Conservation (phyloP, 352 stramenopile species). For the Plasmopara viticola region DNA sequence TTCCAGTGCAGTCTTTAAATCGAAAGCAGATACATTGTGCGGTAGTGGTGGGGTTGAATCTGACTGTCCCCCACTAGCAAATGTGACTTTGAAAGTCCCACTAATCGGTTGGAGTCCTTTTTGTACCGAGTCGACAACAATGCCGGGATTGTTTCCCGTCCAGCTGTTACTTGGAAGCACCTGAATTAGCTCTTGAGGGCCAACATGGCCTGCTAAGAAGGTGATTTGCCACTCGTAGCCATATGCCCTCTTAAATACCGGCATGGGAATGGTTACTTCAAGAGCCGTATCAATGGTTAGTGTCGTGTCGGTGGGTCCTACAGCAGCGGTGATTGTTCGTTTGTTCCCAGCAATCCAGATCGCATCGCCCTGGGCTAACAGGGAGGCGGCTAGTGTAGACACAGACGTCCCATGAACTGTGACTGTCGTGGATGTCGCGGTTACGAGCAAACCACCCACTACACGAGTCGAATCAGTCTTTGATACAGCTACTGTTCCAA, state of each 20-base stretch:
- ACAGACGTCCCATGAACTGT: conserved; percentile 28
- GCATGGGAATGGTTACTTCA: conserved; percentile 28
- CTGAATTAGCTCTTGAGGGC: conserved; percentile 81
- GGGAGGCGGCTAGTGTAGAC: conserved; percentile 8
- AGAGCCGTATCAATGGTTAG: conserved; percentile 20
- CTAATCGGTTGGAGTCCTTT: conserved; percentile 89
- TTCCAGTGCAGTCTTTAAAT: conserved; percentile 86
- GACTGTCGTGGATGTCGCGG: conserved; percentile 20
- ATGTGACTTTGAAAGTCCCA: conserved; percentile 85
- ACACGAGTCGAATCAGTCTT: conserved; percentile 38
- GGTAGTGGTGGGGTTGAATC: conserved; percentile 81
- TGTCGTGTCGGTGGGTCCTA: conserved; percentile 2
- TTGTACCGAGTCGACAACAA: conserved; percentile 73
- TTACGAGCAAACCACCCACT: conserved; percentile 39
- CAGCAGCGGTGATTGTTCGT: conserved; percentile 22
- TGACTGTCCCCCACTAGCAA: conserved; percentile 55
- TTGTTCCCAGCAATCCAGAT: conserved; percentile 57
- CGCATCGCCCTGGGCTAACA: conserved; percentile 21
- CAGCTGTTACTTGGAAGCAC: conserved; percentile 88
- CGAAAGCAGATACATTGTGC: conserved; percentile 77
- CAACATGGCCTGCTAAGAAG: conserved; percentile 69
- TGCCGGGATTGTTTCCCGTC: conserved; percentile 87
- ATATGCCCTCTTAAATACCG: conserved; percentile 57
- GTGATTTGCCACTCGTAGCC: conserved; percentile 77
- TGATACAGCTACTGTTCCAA: conserved; percentile 60